Conservation (phyloP, 306 rosid species). For the Citrullus colocynthis region DNA sequence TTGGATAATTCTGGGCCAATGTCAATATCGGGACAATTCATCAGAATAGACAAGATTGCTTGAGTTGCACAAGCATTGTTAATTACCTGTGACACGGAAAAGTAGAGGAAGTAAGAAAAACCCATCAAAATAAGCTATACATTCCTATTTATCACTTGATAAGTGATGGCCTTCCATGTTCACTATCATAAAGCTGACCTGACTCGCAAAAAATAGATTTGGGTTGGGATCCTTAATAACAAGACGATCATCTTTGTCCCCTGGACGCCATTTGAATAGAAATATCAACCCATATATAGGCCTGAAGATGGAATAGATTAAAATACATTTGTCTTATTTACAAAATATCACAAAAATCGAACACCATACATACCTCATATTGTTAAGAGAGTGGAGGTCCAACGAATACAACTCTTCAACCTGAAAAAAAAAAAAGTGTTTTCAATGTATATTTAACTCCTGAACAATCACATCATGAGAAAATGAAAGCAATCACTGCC, state of each 20-base stretch:
- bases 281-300: constrained; percentile 94
- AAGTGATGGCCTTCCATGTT: not conserved
- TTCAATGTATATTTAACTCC: not conserved
- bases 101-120: not conserved
- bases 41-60: constrained; percentile 89
- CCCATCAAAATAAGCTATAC: not conserved
- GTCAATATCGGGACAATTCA: constrained; percentile 81
- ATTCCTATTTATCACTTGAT: not conserved
- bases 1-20: constrained; percentile 77
- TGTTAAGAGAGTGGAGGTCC: constrained; percentile 70
- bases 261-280: constrained; percentile 97
- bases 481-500: not conserved
- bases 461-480: not conserved
- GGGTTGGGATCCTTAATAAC: constrained; percentile 93
- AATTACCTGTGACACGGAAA: constrained; percentile 43
- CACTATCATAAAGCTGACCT: constrained; percentile 37
- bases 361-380: constrained; percentile 47
- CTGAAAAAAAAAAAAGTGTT: constrained; percentile 36
- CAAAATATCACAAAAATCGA: not conserved
- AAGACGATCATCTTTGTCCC: constrained; percentile 85
- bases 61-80: constrained; percentile 99
- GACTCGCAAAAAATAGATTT: constrained; percentile 91
- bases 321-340: constrained; percentile 1
- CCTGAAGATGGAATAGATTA: constrained; percentile 33
- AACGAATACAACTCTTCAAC: constrained; percentile 91